A percentile compares a stretch with the other conserved stretches of the same genome.
phyloP scores from a whole-genome alignment of 352 stramenopile genomes.

The Globisporangium cystogenes region DNA sequence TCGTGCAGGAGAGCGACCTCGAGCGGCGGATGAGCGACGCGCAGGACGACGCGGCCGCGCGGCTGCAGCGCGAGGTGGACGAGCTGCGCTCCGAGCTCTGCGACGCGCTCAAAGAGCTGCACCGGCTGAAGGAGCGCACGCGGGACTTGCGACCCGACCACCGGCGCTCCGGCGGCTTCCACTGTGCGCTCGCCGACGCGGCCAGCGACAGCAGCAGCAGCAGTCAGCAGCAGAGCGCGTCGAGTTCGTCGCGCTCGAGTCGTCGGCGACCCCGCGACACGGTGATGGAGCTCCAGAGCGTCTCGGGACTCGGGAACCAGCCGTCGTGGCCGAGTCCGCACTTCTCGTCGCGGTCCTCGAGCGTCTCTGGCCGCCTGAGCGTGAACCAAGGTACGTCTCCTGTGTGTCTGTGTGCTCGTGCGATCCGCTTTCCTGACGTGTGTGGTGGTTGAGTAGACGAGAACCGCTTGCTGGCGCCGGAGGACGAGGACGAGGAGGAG shows the following conservation, averaged over 20 bases:
- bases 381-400: conserved; percentile 30
- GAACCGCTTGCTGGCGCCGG: conserved; percentile 10
- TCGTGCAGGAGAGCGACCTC: conserved; percentile 46
- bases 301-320: conserved; percentile 1
- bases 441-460: conserved; percentile 12
- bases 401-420: conserved; percentile 5
- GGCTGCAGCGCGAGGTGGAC: conserved; percentile 54
- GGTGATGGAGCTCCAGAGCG: conserved; percentile 20
- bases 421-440: too few relatives aligned
- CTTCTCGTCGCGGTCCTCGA: conserved; percentile 63
- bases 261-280: conserved; percentile 20
- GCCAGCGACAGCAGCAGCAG: background rate
- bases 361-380: conserved; percentile 45
- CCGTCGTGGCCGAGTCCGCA: conserved; percentile 49
- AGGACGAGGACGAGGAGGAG: conserved; percentile 38
- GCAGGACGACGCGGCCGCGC: conserved; percentile 49
- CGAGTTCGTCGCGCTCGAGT: conserved; percentile 21
- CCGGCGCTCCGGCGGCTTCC: conserved; percentile 1
- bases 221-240: background rate
- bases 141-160: conserved; percentile 47
- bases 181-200: conserved; percentile 2
- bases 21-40: conserved; percentile 38
- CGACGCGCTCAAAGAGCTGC: conserved; percentile 57
- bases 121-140: conserved; percentile 61
- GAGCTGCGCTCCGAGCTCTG: conserved; percentile 61